phyloP scores from a whole-genome alignment of 2,329 filamentous ascomycete species.

The Dothistroma pini region DNA sequence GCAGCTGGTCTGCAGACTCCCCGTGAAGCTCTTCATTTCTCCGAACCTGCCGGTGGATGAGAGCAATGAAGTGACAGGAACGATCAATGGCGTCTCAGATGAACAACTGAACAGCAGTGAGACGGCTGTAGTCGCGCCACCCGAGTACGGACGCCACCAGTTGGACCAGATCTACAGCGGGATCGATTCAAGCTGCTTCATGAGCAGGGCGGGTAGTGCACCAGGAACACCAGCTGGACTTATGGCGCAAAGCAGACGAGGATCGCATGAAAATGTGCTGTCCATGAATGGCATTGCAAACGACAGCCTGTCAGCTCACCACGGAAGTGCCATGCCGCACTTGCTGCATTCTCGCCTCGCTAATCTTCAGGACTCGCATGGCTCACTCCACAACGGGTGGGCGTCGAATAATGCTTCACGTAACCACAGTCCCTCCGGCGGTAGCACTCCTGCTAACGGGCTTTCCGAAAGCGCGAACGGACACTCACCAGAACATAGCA shows the following conservation, averaged over 20 bases:
- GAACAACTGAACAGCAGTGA: constrained; percentile 50
- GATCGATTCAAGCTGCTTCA: constrained; percentile 74
- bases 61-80: constrained; percentile 69
- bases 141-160: constrained; percentile 84
- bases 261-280: constrained; percentile 76
- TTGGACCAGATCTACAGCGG: constrained; percentile 90
- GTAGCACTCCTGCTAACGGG: constrained; percentile 30
- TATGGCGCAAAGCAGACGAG: constrained; percentile 64
- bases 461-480: constrained; percentile 12
- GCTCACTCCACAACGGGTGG: constrained; percentile 26
- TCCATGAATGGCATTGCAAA: constrained; percentile 51
- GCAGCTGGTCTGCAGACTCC: constrained; percentile 86
- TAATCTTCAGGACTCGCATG: constrained; percentile 47
- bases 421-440: constrained; percentile 32
- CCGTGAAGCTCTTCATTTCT: constrained; percentile 91
- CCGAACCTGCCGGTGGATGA: constrained; percentile 88
- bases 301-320: constrained; percentile 43
- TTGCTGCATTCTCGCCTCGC: constrained; percentile 66
- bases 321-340: constrained; percentile 52
- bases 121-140: constrained; percentile 70
- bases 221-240: constrained; percentile 68
- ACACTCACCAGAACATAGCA: constrained; percentile 24
- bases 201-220: constrained; percentile 46
- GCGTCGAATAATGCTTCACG: constrained; percentile 24
- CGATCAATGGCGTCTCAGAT: constrained; percentile 35